These are phyloP conservation scores for Blastomyces silverae DNA, from an alignment of 2,329 filamentous ascomycete species.

Conservation along the genomic window DNA sequence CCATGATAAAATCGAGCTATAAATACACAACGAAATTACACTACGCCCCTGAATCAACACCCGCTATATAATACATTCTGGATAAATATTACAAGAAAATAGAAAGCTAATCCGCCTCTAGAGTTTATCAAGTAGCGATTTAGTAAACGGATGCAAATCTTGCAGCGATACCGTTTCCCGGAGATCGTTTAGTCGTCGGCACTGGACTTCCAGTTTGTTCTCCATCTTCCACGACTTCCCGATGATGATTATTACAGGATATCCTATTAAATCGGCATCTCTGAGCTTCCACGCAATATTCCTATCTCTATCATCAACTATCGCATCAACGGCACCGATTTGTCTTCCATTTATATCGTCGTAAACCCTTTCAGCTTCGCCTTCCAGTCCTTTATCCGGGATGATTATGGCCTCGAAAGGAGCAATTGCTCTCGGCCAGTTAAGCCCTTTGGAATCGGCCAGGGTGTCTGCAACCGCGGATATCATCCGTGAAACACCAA, in stretches of 20 bases:
- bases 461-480: constrained; percentile 74
- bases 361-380: constrained; percentile 54
- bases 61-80: background rate
- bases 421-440: constrained; percentile 81
- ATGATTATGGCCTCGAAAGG: constrained; percentile 73
- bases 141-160: constrained; percentile 45
- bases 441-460: constrained; percentile 64
- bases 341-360: constrained; percentile 47
- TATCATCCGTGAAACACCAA: constrained; percentile 85
- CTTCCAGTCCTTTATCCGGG: constrained; percentile 43
- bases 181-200: constrained; percentile 55
- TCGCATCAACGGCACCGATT: constrained; percentile 49
- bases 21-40: background rate
- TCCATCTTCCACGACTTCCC: constrained; percentile 61
- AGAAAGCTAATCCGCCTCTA: constrained; percentile 32
- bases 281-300: constrained; percentile 76
- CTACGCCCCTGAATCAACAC: background rate
- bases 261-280: constrained; percentile 84
- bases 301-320: constrained; percentile 66
- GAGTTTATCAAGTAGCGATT: constrained; percentile 46
- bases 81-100: background rate
- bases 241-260: constrained; percentile 73
- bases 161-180: constrained; percentile 54
- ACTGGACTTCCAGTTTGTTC: constrained; percentile 68
- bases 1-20: background rate